Evolutionary conservation across 1,284 basidiomycete species (phyloP), one percentile per base, ranked within the genome.

Genomic region (Pascua guehoae): DNA sequence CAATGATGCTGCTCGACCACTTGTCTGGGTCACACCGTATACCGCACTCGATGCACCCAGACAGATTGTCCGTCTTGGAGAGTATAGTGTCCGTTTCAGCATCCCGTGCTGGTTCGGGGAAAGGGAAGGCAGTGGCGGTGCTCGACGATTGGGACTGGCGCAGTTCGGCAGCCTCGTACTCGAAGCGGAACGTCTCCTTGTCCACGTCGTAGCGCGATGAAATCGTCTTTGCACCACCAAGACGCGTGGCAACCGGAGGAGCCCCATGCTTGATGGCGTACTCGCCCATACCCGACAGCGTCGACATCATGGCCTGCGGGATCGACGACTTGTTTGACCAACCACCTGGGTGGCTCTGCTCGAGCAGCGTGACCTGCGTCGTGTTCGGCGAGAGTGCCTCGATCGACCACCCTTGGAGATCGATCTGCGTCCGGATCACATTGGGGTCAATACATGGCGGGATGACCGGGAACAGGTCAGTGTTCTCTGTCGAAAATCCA

Each of bases 321-420:
- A 94, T 93, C 15, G 89, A 89, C 0, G 88, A 86, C 77, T 98
- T 98, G 78, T 91, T 92, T 8, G 91, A 87, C 95, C 95, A 97
- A 49, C 94, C 93, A 71, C 96, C 91, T 2, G 93, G 93, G 75
- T 98, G 94, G 12, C 90, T 93, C 77, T 98, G 96, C 72, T 98
- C 96, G 4, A 99, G 84, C 2, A 99, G 80, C 0, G 94, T 97
- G 54, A 98, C 85, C 40, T 91, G 86, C 0, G 94, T 96, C 0
- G 96, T 98, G 1, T 88, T 98, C 0, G 94, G 96, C 1, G 92
- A 97, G 4, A 99, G 81, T 0, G 90, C 85, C 75, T 98, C 95
- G 63, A 99, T 91, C 0, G 93, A 91, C 90, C 93, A 98, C 46
- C 95, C 96, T 74, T 93, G 91, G 40, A 99, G 80, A 70, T 97